Evolutionary conservation across 2,329 filamentous ascomycete species (phyloP), one percentile per base, ranked within the genome.

Genomic region (Trichothecium sympodiale): DNA sequence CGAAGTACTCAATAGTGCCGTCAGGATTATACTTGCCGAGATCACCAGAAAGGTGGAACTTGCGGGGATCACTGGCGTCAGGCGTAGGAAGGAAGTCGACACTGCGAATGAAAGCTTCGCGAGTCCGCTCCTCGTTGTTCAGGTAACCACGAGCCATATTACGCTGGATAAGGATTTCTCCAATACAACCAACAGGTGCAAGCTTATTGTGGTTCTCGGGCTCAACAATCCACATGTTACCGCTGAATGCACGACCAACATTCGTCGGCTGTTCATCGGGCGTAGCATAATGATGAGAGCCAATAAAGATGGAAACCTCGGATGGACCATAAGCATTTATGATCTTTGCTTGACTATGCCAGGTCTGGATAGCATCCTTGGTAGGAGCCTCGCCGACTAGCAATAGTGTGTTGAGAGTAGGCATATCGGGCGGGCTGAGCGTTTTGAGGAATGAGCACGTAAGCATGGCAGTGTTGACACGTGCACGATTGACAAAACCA

Each of bases 281-380:
- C 25, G 8, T n/a, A 14, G 9, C 4, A 15, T 35, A 18, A 15
- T 29, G 15, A 6, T 34, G 27, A 12, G 31, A 27, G n/a, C 31
- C 31, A 15, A 32, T 35, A 18, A 30, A 36, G 23, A 64, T 52
- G 29, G 55, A 53, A 30, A 48, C 49, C 46, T 64, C 61, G 5
- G 59, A 59, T 17, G 61, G 61, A 1, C 61, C 61, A 38, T 61
- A 64, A 1, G 49, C 57, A 46, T 63, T 61, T 35, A 59, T 39
- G 29, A 60, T 43, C 38, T 52, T 48, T n/a, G 57, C 50, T 43
- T 46, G 54, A 16, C 43, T n/a, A 4, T 17, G 13, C 41, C 41
- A 43, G 9, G 27, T 39, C 6, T 37, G 16, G 4, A 43, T 18
- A 5, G 43, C 35, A n/a, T 50, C 52, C 32, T 53, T 50, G 15